These are phyloP conservation scores for Daldinia childiae DNA, from an alignment of 495 filamentous ascomycete genomes.

Conservation along the genomic window DNA sequence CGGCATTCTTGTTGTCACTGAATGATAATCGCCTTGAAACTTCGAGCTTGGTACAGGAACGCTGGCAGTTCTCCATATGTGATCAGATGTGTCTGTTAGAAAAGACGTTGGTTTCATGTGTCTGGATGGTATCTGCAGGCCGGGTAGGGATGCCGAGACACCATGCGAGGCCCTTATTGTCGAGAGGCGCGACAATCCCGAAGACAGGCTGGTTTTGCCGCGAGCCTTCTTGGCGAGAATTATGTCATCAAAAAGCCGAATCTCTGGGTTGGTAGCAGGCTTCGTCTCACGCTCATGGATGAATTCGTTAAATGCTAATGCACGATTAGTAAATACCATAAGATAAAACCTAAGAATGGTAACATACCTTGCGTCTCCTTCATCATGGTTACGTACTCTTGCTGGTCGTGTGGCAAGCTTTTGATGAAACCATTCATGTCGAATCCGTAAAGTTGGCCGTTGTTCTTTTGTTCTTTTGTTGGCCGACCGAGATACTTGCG, in stretches of 20 bases:
- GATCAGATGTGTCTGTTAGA: conserved; percentile 85
- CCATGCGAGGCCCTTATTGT: conserved; percentile 58
- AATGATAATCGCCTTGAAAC: conserved; percentile 72
- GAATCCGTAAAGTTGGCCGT: conserved; percentile 88
- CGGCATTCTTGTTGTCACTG: conserved; percentile 68
- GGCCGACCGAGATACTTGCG: conserved; percentile 82
- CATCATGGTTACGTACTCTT: conserved; percentile 85
- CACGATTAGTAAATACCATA: conserved; percentile 24
- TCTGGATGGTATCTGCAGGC: conserved; percentile 45
- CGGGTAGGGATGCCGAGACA: conserved; percentile 47
- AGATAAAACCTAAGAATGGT: neutral
- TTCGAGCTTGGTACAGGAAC: conserved; percentile 78
- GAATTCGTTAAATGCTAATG: conserved; percentile 90
- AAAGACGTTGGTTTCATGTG: conserved; percentile 68
- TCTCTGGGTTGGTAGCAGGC: conserved; percentile 64
- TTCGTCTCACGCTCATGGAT: conserved; percentile 88
- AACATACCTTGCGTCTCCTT: conserved; percentile 89
- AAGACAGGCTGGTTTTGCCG: conserved; percentile 65
- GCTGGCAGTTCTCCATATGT: conserved; percentile 90
- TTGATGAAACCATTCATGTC: conserved; percentile 93
- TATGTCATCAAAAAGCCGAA: conserved; percentile 94
- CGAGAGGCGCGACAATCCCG: conserved; percentile 63
- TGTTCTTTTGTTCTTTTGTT: conserved; percentile 82
- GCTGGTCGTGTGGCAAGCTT: conserved; percentile 89
- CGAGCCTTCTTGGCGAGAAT: conserved; percentile 94